Evolutionary conservation across 2,329 filamentous ascomycete genomes (phyloP).

Genomic region (Parastagonospora avenae): DNA sequence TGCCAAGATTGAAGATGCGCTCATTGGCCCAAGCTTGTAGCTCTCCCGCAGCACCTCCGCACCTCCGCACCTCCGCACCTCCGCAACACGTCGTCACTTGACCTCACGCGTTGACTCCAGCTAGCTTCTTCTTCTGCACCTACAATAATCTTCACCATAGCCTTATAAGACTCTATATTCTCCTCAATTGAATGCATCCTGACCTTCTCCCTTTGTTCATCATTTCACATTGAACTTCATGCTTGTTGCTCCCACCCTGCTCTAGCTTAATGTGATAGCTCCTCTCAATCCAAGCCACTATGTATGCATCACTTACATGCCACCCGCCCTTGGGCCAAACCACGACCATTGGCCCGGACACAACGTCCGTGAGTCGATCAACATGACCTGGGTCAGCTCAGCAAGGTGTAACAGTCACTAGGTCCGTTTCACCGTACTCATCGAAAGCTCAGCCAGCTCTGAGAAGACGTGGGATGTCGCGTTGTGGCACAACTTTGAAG

Average conservation of each 20-base stretch:
- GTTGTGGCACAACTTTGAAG: slow-evolving; percentile 72
- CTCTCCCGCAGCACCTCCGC: slow-evolving; percentile 25
- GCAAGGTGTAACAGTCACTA: slow-evolving; percentile 19
- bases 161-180: too few relatives aligned
- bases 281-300: slow-evolving; percentile 19
- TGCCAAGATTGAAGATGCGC: slow-evolving; percentile 15
- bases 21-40: slow-evolving; percentile 26
- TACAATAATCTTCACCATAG: too few relatives aligned
- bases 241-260: neutral
- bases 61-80: slow-evolving; percentile 28
- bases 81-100: slow-evolving; percentile 29
- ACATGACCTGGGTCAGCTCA: neutral
- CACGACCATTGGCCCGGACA: slow-evolving; percentile 60
- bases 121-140: slow-evolving; percentile 1
- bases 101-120: slow-evolving; percentile 15
- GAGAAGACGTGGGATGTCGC: slow-evolving; percentile 71
- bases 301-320: slow-evolving; percentile 62
- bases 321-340: slow-evolving; percentile 79
- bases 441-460: slow-evolving; percentile 66
- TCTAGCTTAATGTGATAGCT: neutral
- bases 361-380: slow-evolving; percentile 42
- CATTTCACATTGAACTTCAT: neutral
- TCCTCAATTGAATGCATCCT: neutral
- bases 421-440: slow-evolving; percentile 68
- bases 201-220: neutral